phyloP scores from a whole-genome alignment of 2,329 filamentous ascomycete species.

The Pseudopithomyces chartarum region DNA sequence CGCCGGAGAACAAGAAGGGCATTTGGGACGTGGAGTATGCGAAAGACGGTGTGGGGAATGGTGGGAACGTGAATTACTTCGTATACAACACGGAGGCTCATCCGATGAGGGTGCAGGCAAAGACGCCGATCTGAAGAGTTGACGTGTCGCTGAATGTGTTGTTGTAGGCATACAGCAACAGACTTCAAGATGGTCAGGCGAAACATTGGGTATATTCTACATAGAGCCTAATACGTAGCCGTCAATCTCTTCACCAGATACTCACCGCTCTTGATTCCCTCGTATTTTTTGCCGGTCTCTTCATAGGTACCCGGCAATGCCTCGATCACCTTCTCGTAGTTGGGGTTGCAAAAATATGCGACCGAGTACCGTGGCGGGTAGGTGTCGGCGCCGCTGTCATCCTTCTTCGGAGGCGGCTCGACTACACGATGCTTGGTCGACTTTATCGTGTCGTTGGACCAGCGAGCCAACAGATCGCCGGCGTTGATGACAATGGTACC shows the following conservation, averaged over 20 bases:
- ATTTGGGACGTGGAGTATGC: constrained; percentile 57
- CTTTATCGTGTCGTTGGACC: constrained; percentile 91
- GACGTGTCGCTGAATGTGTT: too few relatives aligned
- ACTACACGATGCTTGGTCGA: constrained; percentile 90
- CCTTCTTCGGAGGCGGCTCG: constrained; percentile 67
- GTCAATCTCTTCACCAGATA: constrained; percentile 80
- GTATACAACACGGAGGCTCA: constrained; percentile 39
- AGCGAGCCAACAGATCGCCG: constrained; percentile 81
- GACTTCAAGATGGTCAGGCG: background rate
- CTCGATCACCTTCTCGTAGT: constrained; percentile 76
- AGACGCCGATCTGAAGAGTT: constrained; percentile 13
- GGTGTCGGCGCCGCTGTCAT: constrained; percentile 54
- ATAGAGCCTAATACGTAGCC: constrained; percentile 66
- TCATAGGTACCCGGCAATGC: constrained; percentile 79
- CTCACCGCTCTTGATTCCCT: constrained; percentile 75
- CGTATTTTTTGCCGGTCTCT: constrained; percentile 76
- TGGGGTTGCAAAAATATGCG: constrained; percentile 92
- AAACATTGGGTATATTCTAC: constrained; percentile 1
- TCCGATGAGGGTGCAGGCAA: constrained; percentile 21
- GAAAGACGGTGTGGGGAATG: constrained; percentile 25
- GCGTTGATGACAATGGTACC: constrained; percentile 88
- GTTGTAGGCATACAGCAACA: background rate
- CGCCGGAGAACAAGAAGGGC: constrained; percentile 46
- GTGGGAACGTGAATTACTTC: constrained; percentile 22
- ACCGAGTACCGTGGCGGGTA: constrained; percentile 82